phyloP scores from a whole-genome alignment of 345 rosid genomes.

The Sonneratia caseolaris region DNA sequence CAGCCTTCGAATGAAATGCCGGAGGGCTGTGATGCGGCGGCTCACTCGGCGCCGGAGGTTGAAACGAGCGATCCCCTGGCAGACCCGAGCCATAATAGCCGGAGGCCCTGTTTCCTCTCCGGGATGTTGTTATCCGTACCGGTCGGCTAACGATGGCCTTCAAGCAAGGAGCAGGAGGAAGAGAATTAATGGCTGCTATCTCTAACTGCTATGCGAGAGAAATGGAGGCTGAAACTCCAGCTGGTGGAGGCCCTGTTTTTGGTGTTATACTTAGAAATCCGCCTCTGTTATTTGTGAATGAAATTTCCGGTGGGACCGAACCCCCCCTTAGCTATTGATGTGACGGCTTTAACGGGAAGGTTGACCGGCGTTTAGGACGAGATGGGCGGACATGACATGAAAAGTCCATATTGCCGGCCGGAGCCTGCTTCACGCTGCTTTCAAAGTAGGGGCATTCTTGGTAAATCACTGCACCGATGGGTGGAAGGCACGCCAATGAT shows the following conservation, averaged over 20 bases:
- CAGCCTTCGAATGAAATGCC: slow-evolving; percentile 41
- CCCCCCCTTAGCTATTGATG: slow-evolving; percentile 7
- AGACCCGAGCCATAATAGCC: background rate
- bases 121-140: background rate
- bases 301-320: slow-evolving; percentile 6
- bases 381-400: background rate
- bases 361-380: slow-evolving; percentile 21
- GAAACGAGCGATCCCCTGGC: slow-evolving; percentile 20
- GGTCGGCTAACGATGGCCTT: background rate
- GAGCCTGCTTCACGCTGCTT: background rate
- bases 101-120: too few species aligned
- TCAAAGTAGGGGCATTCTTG: slow-evolving; percentile 6
- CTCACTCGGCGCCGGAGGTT: slow-evolving; percentile 32
- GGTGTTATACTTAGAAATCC: background rate
- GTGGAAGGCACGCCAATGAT: too few species aligned
- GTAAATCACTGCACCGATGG: background rate
- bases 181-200: background rate
- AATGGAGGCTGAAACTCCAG: background rate
- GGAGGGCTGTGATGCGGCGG: slow-evolving; percentile 39
- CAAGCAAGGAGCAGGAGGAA: background rate
- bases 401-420: slow-evolving; percentile 22
- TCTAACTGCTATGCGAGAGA: background rate
- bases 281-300: slow-evolving; percentile 9
- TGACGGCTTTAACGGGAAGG: slow-evolving; percentile 31
- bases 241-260: background rate